Evolutionary conservation across 176 grass and related monocot species (phyloP).

Genomic region (Aegilops umbellulata): DNA sequence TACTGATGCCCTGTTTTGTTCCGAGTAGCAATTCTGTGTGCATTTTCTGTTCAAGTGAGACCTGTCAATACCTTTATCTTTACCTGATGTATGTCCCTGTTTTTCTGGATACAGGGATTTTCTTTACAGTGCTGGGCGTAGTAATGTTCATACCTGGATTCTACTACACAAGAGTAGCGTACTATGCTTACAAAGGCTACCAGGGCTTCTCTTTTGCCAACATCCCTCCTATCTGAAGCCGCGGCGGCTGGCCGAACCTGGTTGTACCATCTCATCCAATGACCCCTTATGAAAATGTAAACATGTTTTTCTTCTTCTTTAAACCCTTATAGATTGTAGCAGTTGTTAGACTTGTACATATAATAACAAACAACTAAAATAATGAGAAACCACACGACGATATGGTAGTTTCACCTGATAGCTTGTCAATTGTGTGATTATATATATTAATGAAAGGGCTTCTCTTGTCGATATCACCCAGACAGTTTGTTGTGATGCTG

Average conservation of each 20-base stretch:
- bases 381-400: neutral
- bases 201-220: constrained; percentile 86
- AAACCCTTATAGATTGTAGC: constrained; percentile 5
- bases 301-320: neutral
- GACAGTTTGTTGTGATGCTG: too few relatives aligned
- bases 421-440: neutral
- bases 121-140: constrained; percentile 70
- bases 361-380: neutral
- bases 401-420: neutral
- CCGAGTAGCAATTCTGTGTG: too few relatives aligned
- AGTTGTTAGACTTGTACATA: constrained; percentile 23
- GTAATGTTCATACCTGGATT: constrained; percentile 84
- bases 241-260: neutral
- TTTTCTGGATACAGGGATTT: constrained; percentile 41
- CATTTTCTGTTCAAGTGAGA: too few relatives aligned
- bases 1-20: too few relatives aligned
- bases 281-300: neutral
- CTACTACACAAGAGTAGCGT: constrained; percentile 90
- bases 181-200: constrained; percentile 83
- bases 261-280: neutral
- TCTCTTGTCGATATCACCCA: too few relatives aligned
- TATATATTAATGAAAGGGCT: too few relatives aligned
- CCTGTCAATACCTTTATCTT: too few relatives aligned
- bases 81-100: neutral
- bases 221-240: constrained; percentile 69